Conservation (phyloP, 106 monocot species). For the Iris macrosiphon region DNA sequence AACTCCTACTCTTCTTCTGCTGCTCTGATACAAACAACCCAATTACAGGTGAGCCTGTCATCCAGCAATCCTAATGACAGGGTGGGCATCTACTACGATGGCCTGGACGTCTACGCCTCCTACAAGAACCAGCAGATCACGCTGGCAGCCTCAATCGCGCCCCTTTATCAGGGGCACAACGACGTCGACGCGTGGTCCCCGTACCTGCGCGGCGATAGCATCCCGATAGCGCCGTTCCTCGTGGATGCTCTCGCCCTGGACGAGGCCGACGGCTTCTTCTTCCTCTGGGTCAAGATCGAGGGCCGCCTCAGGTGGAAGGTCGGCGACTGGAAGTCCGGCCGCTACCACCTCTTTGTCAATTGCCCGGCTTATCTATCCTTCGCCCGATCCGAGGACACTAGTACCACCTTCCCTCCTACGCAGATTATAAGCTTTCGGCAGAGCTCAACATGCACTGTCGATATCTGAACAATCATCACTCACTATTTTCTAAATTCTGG, state of each 20-base stretch:
- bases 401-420: too few relatives aligned
- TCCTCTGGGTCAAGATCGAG: constrained; percentile 22
- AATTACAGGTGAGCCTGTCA: constrained; percentile 31
- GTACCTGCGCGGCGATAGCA: constrained; percentile 13
- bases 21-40: too few relatives aligned
- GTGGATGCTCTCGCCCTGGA: constrained; percentile 16
- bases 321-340: constrained; percentile 26
- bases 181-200: constrained; percentile 51
- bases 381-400: neutral
- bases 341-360: constrained; percentile 27
- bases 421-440: constrained; percentile 29
- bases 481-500: too few relatives aligned
- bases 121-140: constrained; percentile 52
- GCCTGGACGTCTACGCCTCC: constrained; percentile 34
- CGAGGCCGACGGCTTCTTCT: constrained; percentile 10
- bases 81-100: constrained; percentile 58
- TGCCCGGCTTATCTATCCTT: constrained; percentile 39
- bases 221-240: constrained; percentile 47
- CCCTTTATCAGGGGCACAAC: constrained; percentile 42
- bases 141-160: constrained; percentile 5
- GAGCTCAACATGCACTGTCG: constrained; percentile 32
- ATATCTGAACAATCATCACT: constrained; percentile 29
- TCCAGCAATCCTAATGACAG: constrained; percentile 51
- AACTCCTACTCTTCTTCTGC: too few relatives aligned
- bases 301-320: constrained; percentile 38